Evolutionary conservation across 2,329 filamentous ascomycete genomes (phyloP), one percentile per base, ranked within the genome.

Genomic region (Alternaria sp.): DNA sequence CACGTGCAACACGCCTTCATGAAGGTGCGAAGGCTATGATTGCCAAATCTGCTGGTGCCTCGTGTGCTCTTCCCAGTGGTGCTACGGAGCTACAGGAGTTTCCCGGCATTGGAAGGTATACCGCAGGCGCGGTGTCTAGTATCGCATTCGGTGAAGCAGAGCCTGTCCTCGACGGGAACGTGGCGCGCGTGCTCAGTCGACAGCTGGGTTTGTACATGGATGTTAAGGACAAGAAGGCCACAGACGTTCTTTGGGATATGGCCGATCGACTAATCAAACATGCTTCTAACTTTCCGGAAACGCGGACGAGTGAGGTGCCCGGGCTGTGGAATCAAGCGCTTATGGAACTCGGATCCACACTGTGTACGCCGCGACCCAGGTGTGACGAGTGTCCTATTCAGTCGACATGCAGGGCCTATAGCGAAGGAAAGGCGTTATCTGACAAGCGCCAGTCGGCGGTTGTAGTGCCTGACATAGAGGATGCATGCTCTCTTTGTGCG

Each of bases 151-250:
- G 88, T 0, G 80, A 81, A 25, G 79, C 87, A 0, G 86, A 85
- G 32, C 83, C 88, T 2, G 88, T 90, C 82, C 86, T 90, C 0
- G 88, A 90, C 68, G 88, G 88, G 10, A 90, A 90, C 61, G 88
- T 90, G 8, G 73, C 88, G 21, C 81, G 88, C 11, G 88, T 90
- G 19, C 73, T 90, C 61, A 88, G 86, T 64, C 80, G 88, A 23
- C 88, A 90, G 74, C 77, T 89, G 19, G 88, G 87, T 0, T 65
- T 90, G 0, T 81, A 85, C 40, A 86, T 83, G 11, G 86, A 89
- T 66, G 83, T 84, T 12, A 89, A 90, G 72, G 80, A 84, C 6
- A 85, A 88, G 64, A 88, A 85, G 69, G 66, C 71, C 2, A 81
- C 84, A 12, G 87, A 88, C 66, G 54, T 85, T 13, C 71, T 90